Percentiles rank a stretch among this genome's conserved stretches.
These are phyloP conservation scores for Neocucurbitaria cava DNA, from an alignment of 2,329 filamentous ascomycete genomes.

Conservation along the genomic window DNA sequence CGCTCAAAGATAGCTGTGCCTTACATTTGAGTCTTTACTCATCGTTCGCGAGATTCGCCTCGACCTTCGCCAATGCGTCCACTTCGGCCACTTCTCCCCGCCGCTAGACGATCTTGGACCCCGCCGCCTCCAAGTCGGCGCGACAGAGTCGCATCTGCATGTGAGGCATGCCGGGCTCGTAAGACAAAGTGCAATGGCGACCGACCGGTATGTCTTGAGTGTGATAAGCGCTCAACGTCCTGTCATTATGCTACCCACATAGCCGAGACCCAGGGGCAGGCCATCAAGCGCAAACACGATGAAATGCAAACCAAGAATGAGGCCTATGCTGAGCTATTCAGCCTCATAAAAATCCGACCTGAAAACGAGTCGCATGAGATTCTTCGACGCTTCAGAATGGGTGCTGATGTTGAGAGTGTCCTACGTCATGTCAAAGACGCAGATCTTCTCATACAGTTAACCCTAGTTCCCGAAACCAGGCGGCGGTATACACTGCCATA, in stretches of 20 bases:
- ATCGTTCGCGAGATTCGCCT: too few species aligned
- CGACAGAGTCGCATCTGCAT: constrained; percentile 12
- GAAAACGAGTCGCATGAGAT: constrained; percentile 19
- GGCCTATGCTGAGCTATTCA: constrained; percentile 18
- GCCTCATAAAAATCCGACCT: constrained; percentile 12
- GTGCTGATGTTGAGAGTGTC: constrained; percentile 14
- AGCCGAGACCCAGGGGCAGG: constrained; percentile 11
- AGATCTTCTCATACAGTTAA: constrained; percentile 18
- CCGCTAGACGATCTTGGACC: constrained; percentile 3
- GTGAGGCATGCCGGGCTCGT: constrained; percentile 10
- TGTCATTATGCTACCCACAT: constrained; percentile 9
- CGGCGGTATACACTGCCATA: constrained; percentile 15
- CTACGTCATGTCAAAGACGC: constrained; percentile 21
- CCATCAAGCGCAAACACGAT: constrained; percentile 20
- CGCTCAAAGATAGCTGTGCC: too few species aligned
- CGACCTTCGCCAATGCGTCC: background rate
- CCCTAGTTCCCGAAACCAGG: constrained; percentile 13
- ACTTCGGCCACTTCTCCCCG: constrained; percentile 11
- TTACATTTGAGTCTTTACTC: too few species aligned
- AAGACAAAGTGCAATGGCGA: constrained; percentile 16
- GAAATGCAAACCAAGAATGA: constrained; percentile 14
- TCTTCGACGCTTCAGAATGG: constrained; percentile 18
- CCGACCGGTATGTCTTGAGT: constrained; percentile 6
- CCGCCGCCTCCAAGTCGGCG: constrained; percentile 3
- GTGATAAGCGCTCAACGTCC: constrained; percentile 6